Conservation (phyloP, 1,284 basidiomycete genomes). For the Trichosporon asahii region DNA sequence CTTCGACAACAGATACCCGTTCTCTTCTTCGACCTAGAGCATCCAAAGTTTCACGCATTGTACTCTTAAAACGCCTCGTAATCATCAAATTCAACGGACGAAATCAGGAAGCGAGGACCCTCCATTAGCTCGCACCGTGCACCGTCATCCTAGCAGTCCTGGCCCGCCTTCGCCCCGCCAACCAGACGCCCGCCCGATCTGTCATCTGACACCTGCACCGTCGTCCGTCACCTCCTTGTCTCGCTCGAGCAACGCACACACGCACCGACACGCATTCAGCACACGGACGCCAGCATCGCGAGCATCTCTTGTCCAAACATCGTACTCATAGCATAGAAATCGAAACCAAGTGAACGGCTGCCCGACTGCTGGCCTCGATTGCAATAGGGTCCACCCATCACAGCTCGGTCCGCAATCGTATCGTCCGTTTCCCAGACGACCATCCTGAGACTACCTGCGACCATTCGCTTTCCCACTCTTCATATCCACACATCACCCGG, state of each 20-base stretch:
- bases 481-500: background rate
- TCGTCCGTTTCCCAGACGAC: slow-evolving; percentile 11
- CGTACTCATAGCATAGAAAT: background rate
- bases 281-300: background rate
- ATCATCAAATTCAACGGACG: background rate
- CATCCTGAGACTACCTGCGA: background rate
- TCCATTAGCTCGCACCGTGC: slow-evolving; percentile 1
- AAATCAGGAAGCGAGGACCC: background rate
- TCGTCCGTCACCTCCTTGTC: background rate
- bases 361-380: slow-evolving; percentile 5
- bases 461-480: background rate
- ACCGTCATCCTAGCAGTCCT: background rate
- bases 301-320: background rate
- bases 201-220: background rate
- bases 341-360: background rate
- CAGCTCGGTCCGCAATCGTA: slow-evolving; percentile 6
- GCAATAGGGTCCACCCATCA: slow-evolving; percentile 1
- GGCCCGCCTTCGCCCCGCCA: slow-evolving; percentile 3
- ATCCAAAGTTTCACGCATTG: background rate
- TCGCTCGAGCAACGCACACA: background rate
- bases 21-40: background rate
- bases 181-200: background rate
- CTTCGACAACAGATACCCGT: background rate
- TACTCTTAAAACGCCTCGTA: background rate
- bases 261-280: slow-evolving; percentile 2